phyloP scores from a whole-genome alignment of 495 filamentous ascomycete genomes.

The Daldinia bambusicola region DNA sequence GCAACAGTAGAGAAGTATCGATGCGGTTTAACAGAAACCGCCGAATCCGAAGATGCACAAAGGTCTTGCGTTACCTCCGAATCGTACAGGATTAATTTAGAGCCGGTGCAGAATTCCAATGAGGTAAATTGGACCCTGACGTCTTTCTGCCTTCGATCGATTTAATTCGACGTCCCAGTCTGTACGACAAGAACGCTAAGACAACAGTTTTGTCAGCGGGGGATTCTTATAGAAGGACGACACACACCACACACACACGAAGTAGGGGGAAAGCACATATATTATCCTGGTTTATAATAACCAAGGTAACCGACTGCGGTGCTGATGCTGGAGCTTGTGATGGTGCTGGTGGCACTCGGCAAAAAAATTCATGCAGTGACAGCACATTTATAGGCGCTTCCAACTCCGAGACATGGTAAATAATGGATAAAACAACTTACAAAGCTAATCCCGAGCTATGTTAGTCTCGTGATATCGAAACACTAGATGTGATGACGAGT shows the following conservation, averaged over 20 bases:
- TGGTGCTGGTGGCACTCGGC: conserved; percentile 15
- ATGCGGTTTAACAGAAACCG: conserved; percentile 22
- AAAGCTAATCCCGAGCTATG: conserved; percentile 18
- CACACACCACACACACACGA: conserved; percentile 14
- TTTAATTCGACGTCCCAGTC: conserved; percentile 1
- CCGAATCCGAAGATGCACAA: conserved; percentile 28
- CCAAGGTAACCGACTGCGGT: conserved; percentile 4
- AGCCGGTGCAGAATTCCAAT: background rate
- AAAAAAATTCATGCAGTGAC: conserved; percentile 17
- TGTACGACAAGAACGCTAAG: conserved; percentile 15
- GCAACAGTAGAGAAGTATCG: background rate
- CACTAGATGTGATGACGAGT: conserved; percentile 26
- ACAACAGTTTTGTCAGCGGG: conserved; percentile 26
- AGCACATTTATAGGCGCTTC: conserved; percentile 15
- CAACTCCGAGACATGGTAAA: conserved; percentile 18
- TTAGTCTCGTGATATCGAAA: conserved; percentile 32
- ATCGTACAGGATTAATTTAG: conserved; percentile 21
- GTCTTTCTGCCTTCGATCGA: conserved; percentile 11
- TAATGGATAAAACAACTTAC: conserved; percentile 36
- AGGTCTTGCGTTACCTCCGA: conserved; percentile 33
- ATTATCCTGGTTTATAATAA: background rate
- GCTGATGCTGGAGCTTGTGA: too few species aligned
- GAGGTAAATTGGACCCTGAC: conserved; percentile 15
- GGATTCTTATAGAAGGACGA: conserved; percentile 14
- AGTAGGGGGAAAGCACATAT: background rate